phyloP scores from a whole-genome alignment of 192 early-diverging fungal genomes.

The Umbelopsis sp. region DNA sequence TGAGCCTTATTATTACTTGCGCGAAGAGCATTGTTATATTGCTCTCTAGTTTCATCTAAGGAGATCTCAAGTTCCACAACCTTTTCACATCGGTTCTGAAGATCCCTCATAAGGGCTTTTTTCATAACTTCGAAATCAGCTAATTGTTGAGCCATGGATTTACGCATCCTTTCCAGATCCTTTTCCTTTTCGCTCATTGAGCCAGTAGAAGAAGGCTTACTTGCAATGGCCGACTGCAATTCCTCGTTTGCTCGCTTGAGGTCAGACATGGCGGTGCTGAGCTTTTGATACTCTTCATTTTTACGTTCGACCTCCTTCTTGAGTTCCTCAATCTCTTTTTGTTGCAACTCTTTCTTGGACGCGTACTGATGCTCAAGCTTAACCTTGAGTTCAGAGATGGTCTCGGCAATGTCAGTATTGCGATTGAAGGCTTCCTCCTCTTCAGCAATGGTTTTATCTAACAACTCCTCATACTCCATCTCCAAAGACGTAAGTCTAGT shows the following conservation, averaged over 20 bases:
- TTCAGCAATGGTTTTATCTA: conserved; percentile 76
- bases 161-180: conserved; percentile 77
- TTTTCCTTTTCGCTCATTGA: conserved; percentile 60
- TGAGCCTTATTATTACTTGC: conserved; percentile 84
- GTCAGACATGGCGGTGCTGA: conserved; percentile 61
- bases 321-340: conserved; percentile 78
- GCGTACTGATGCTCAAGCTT: conserved; percentile 89
- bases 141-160: conserved; percentile 55
- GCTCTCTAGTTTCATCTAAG: conserved; percentile 94
- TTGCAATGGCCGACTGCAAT: conserved; percentile 42
- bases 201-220: conserved; percentile 5
- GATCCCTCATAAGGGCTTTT: conserved; percentile 96
- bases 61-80: conserved; percentile 97
- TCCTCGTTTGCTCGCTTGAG: conserved; percentile 67
- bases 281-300: conserved; percentile 70
- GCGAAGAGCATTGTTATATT: conserved; percentile 85
- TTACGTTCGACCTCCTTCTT: conserved; percentile 71
- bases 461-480: conserved; percentile 81
- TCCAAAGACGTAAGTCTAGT: conserved; percentile 69
- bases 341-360: conserved; percentile 75
- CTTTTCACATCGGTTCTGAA: conserved; percentile 97
- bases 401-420: conserved; percentile 67
- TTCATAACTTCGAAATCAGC: conserved; percentile 98
- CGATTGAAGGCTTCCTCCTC: conserved; percentile 64
- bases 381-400: conserved; percentile 83